A percentile compares a stretch with the other conserved stretches of the same genome.
These are phyloP conservation scores for Naganishia sp. DNA, from an alignment of 1,284 basidiomycete genomes.

Conservation along the genomic window DNA sequence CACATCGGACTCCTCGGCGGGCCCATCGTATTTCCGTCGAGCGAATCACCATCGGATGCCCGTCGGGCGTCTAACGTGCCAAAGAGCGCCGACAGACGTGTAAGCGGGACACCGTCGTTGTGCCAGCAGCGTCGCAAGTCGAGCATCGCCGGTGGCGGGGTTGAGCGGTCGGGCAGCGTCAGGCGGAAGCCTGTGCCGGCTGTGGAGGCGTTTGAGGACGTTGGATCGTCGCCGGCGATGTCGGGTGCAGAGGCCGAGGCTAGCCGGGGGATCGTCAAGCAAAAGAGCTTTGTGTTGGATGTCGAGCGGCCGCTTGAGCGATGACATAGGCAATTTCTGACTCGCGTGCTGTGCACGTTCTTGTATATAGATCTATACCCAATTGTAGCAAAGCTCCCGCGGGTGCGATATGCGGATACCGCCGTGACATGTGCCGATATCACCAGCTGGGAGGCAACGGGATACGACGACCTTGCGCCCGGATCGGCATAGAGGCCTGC, in stretches of 20 bases:
- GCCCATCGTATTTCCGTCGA: neutral
- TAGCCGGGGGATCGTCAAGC: neutral
- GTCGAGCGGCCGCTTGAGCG: slow-evolving; percentile 10
- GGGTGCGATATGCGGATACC: too few species aligned
- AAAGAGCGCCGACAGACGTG: neutral
- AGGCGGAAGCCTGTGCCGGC: slow-evolving; percentile 17
- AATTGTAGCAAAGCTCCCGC: too few species aligned
- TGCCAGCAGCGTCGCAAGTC: slow-evolving; percentile 5
- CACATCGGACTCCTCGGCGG: neutral
- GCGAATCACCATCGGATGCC: neutral
- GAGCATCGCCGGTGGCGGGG: neutral
- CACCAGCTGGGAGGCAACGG: too few species aligned
- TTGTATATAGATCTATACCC: too few species aligned
- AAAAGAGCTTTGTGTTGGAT: slow-evolving; percentile 25
- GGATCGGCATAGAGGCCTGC: too few species aligned
- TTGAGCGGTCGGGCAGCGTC: slow-evolving; percentile 17
- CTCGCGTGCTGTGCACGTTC: too few species aligned
- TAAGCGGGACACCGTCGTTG: neutral
- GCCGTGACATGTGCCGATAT: too few species aligned
- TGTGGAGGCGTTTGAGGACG: slow-evolving; percentile 4
- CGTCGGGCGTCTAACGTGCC: neutral
- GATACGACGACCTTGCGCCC: too few species aligned
- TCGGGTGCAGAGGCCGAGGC: neutral
- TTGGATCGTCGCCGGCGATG: neutral
- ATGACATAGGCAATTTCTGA: too few species aligned